Conservation (phyloP, 768 basidiomycete species). For the Pulveroboletus ravenelii region DNA sequence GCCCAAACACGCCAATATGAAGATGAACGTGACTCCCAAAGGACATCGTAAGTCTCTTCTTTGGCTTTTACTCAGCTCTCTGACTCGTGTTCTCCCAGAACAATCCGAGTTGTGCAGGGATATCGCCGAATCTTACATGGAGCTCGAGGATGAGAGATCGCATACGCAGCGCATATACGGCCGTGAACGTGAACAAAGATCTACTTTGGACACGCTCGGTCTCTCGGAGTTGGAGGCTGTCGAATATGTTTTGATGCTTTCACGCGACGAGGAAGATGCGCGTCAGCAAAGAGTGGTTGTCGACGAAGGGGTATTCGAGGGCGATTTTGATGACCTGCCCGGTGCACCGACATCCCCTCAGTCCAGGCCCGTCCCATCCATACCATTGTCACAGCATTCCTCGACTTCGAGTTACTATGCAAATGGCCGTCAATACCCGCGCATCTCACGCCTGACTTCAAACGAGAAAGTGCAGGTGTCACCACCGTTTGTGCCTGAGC, state of each 20-base stretch:
- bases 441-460: slow-evolving; percentile 28
- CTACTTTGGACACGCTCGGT: slow-evolving; percentile 57
- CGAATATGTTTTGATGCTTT: slow-evolving; percentile 81
- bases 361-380: slow-evolving; percentile 5
- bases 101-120: slow-evolving; percentile 59
- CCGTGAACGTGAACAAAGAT: slow-evolving; percentile 54
- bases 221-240: slow-evolving; percentile 70
- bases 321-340: slow-evolving; percentile 34
- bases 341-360: slow-evolving; percentile 15
- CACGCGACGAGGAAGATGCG: slow-evolving; percentile 61
- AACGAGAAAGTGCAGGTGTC: slow-evolving; percentile 56
- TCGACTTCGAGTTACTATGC: slow-evolving; percentile 19
- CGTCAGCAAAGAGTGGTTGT: slow-evolving; percentile 10
- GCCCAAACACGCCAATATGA: slow-evolving; percentile 25
- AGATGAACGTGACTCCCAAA: slow-evolving; percentile 34
- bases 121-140: slow-evolving; percentile 53
- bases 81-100: slow-evolving; percentile 35
- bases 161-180: slow-evolving; percentile 36
- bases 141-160: slow-evolving; percentile 49
- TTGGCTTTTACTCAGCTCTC: neutral
- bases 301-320: slow-evolving; percentile 56
- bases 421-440: slow-evolving; percentile 28
- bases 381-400: slow-evolving; percentile 6
- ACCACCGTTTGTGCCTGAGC: slow-evolving; percentile 45
- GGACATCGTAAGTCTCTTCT: slow-evolving; percentile 39